These are phyloP conservation scores for Cladochytrium replicatum DNA, from an alignment of 192 early-diverging fungal genomes.

Conservation along the genomic window DNA sequence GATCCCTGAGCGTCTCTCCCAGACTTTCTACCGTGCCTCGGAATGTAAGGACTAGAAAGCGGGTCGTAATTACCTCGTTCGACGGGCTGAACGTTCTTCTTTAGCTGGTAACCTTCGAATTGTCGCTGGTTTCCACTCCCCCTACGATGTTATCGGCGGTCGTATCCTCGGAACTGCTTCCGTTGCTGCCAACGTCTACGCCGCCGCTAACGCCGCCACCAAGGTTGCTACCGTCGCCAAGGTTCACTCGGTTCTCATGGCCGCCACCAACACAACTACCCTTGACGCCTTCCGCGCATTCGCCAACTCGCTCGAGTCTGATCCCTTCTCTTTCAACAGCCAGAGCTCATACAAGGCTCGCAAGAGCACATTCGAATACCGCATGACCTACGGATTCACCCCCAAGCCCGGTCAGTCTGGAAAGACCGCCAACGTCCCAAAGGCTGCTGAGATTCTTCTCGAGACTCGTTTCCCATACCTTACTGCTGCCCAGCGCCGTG, in stretches of 20 bases:
- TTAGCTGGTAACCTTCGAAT: conserved; percentile 9
- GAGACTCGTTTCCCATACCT: conserved; percentile 22
- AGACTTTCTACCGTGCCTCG: conserved; percentile 8
- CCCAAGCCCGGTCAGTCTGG: background rate
- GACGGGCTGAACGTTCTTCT: too few relatives aligned
- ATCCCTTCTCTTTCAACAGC: conserved; percentile 9
- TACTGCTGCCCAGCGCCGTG: conserved; percentile 14
- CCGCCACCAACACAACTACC: background rate
- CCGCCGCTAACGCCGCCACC: background rate
- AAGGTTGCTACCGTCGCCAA: conserved; percentile 3
- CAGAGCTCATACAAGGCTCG: conserved; percentile 2
- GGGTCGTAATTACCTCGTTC: too few relatives aligned
- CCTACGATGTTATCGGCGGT: conserved; percentile 15
- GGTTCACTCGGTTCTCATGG: conserved; percentile 8
- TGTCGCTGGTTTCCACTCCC: conserved; percentile 11
- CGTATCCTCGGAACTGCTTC: conserved; percentile 8
- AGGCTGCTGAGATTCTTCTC: conserved; percentile 18
- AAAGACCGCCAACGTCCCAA: conserved; percentile 11
- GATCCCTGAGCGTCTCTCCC: conserved; percentile 17
- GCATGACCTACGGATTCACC: conserved; percentile 13
- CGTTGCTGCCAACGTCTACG: conserved; percentile 16
- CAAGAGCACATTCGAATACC: conserved; percentile 9
- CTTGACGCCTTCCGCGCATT: too few relatives aligned
- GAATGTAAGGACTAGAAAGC: too few relatives aligned
- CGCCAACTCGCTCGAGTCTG: conserved; percentile 12